Percentiles rank a stretch among this genome's conserved stretches.
These are phyloP conservation scores for Leishmania arabica DNA, from an alignment of 208 protist species.

Conservation along the genomic window DNA sequence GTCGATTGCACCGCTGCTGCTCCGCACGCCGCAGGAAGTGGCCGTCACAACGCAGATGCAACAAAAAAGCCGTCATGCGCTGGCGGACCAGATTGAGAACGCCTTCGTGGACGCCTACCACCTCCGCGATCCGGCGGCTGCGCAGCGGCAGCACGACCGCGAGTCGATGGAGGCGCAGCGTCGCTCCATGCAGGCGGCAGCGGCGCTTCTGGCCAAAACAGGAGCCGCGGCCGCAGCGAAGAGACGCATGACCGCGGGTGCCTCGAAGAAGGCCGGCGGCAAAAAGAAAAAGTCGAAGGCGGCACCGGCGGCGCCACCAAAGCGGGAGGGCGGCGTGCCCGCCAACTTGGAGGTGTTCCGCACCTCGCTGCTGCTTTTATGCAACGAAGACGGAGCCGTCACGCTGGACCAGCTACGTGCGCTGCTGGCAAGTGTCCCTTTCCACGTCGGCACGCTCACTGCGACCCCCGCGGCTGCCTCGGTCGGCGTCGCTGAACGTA, in stretches of 20 bases:
- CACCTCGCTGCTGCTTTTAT: slow-evolving; percentile 35
- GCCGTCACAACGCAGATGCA: slow-evolving; percentile 18
- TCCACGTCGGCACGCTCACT: slow-evolving; percentile 44
- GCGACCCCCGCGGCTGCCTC: slow-evolving; percentile 29
- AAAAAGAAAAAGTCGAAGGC: slow-evolving; percentile 29
- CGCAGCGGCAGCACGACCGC: slow-evolving; percentile 21
- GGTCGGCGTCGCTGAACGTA: slow-evolving; percentile 35
- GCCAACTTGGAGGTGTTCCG: slow-evolving; percentile 49
- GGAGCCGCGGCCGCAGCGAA: not conserved
- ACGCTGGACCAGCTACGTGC: slow-evolving; percentile 40
- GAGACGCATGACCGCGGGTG: not conserved
- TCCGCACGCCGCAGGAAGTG: slow-evolving; percentile 18
- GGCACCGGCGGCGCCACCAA: slow-evolving; percentile 3
- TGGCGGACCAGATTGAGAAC: slow-evolving; percentile 53
- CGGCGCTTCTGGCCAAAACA: slow-evolving; percentile 16
- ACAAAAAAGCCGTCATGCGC: slow-evolving; percentile 28
- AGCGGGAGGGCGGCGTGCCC: slow-evolving; percentile 41
- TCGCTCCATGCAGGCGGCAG: slow-evolving; percentile 20
- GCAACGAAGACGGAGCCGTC: slow-evolving; percentile 51
- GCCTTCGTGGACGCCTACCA: slow-evolving; percentile 63
- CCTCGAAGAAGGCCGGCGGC: slow-evolving; percentile 4
- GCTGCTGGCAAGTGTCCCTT: slow-evolving; percentile 43
- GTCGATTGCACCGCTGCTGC: slow-evolving; percentile 4
- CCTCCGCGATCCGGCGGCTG: slow-evolving; percentile 45
- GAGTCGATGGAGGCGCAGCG: slow-evolving; percentile 20